phyloP scores from a whole-genome alignment of 495 filamentous ascomycete species.

The Penicillium odoratum region DNA sequence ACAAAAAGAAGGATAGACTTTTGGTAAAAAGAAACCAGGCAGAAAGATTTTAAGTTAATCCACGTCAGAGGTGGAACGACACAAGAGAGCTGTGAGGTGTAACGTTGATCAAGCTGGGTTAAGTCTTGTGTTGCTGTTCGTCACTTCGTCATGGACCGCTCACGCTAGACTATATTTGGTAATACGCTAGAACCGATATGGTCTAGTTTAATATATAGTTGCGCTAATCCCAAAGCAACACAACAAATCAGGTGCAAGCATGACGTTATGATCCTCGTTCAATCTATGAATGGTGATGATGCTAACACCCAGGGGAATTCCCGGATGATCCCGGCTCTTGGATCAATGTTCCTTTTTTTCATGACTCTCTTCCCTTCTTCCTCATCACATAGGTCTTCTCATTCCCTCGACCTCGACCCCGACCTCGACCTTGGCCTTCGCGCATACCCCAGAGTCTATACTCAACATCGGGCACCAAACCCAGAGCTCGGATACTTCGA shows the following conservation, averaged over 20 bases:
- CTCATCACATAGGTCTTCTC: not conserved
- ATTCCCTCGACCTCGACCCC: not conserved
- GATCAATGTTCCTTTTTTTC: not conserved
- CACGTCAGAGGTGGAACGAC: conserved; percentile 22
- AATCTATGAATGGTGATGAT: conserved; percentile 12
- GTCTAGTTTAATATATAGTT: not conserved
- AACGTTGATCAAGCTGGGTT: conserved; percentile 20
- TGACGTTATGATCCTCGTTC: conserved; percentile 13
- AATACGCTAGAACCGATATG: conserved; percentile 1
- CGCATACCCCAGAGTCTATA: not conserved
- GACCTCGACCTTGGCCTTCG: not conserved
- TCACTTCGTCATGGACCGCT: conserved; percentile 39
- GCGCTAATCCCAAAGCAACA: conserved; percentile 6
- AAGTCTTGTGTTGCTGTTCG: conserved; percentile 9
- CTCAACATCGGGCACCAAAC: conserved; percentile 4
- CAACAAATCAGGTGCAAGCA: conserved; percentile 7
- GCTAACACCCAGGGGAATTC: conserved; percentile 2
- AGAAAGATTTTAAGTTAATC: conserved; percentile 23
- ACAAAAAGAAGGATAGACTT: conserved; percentile 2
- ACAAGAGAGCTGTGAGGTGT: conserved; percentile 12
- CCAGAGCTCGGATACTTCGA: not conserved
- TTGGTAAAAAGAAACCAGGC: conserved; percentile 16
- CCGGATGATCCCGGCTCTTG: conserved; percentile 10
- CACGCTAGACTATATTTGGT: conserved; percentile 23
- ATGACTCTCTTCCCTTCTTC: not conserved